Evolutionary conservation across 2,329 filamentous ascomycete genomes (phyloP).

Genomic region (Lasiodiplodia sp.): DNA sequence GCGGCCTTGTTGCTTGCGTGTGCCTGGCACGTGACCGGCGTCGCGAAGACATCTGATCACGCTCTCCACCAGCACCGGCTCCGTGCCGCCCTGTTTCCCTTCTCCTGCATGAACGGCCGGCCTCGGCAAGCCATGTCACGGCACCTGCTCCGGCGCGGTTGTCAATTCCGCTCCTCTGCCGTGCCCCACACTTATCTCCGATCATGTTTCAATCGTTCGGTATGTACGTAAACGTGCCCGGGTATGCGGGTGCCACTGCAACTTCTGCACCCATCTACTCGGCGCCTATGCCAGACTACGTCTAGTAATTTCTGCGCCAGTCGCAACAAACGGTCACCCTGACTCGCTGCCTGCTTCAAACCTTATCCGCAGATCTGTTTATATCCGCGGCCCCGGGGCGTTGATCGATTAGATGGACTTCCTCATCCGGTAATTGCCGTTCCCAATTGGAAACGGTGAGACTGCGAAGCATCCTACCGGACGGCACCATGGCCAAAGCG

Average conservation of each 20-base stretch:
- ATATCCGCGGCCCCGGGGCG: neutral
- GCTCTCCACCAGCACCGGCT: neutral
- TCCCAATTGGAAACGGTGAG: constrained; percentile 1
- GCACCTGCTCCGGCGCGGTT: neutral
- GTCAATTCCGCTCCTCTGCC: neutral
- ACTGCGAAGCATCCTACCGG: constrained; percentile 6
- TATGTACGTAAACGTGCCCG: constrained; percentile 8
- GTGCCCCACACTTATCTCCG: constrained; percentile 19
- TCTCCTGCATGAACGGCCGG: neutral
- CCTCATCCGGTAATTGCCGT: neutral
- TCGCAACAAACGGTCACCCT: neutral
- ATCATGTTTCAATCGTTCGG: constrained; percentile 9
- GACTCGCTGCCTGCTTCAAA: neutral
- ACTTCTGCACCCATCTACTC: neutral
- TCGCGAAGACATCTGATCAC: neutral
- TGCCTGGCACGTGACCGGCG: neutral
- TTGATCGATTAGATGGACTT: neutral
- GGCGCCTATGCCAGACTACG: neutral
- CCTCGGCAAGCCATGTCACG: neutral
- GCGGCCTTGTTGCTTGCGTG: constrained; percentile 9
- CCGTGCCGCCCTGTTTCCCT: neutral
- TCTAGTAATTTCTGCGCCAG: neutral
- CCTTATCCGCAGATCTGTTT: neutral
- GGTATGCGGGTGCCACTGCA: neutral
- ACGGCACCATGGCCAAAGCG: neutral